Conservation (phyloP, 768 basidiomycete genomes). For the Tubosaeta brunneosetosa region DNA sequence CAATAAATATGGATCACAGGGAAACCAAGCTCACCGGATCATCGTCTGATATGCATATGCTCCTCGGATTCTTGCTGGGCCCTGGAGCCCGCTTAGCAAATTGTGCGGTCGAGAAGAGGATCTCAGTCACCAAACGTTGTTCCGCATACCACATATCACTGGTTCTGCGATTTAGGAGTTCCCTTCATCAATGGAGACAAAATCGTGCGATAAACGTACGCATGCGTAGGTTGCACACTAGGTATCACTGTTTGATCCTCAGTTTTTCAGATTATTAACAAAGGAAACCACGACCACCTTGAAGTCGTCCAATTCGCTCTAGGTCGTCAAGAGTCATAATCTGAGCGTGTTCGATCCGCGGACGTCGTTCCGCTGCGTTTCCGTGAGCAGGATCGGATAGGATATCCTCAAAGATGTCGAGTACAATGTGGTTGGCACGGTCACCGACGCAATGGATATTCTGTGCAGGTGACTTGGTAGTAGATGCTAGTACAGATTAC, state of each 20-base stretch:
- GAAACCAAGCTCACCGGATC: conserved; percentile 46
- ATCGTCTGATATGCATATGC: conserved; percentile 89
- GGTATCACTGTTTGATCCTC: conserved; percentile 59
- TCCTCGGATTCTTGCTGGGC: conserved; percentile 74
- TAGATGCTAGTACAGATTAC: conserved; percentile 21
- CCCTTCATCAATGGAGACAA: not conserved
- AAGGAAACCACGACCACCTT: conserved; percentile 45
- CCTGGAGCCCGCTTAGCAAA: conserved; percentile 38
- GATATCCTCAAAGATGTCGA: conserved; percentile 77
- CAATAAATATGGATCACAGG: not conserved
- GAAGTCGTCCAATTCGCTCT: conserved; percentile 61
- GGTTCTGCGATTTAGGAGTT: conserved; percentile 40
- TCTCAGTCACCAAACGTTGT: conserved; percentile 52
- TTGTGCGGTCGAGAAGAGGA: not conserved
- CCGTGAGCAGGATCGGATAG: conserved; percentile 29
- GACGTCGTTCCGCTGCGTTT: conserved; percentile 45
- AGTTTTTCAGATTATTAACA: not conserved
- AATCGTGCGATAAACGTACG: conserved; percentile 41
- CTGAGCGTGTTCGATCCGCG: conserved; percentile 91
- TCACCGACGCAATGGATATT: conserved; percentile 90
- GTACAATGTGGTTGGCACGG: conserved; percentile 74
- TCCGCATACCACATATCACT: conserved; percentile 95
- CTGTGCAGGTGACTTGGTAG: conserved; percentile 34
- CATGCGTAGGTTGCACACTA: conserved; percentile 92
- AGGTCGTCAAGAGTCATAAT: conserved; percentile 74